Evolutionary conservation across 768 basidiomycete species (phyloP).

Genomic region (Suillus subalutaceus): DNA sequence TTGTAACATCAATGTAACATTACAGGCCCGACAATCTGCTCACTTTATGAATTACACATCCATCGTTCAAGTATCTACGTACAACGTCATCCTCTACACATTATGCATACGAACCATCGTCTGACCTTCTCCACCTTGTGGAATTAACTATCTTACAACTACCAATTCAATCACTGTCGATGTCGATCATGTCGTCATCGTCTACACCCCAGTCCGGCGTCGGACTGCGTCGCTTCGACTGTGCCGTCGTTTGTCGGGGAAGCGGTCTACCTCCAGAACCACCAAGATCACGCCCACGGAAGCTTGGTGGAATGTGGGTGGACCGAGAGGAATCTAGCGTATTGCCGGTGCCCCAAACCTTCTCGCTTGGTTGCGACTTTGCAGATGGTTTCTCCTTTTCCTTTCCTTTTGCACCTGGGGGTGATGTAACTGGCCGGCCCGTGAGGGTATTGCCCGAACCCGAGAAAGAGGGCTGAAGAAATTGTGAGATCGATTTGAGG

Average conservation of each 20-base stretch:
- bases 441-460: constrained; percentile 72
- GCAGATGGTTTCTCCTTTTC: constrained; percentile 41
- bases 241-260: constrained; percentile 46
- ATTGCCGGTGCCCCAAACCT: constrained; percentile 53
- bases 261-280: constrained; percentile 54
- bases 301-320: constrained; percentile 34
- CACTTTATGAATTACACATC: constrained; percentile 10
- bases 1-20: constrained; percentile 43
- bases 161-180: constrained; percentile 70
- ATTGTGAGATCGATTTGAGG: background rate
- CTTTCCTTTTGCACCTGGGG: constrained; percentile 57
- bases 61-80: constrained; percentile 5
- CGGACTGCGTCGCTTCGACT: constrained; percentile 52
- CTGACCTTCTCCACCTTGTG: background rate
- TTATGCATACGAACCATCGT: background rate
- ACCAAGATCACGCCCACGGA: constrained; percentile 46
- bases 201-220: constrained; percentile 86
- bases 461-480: constrained; percentile 49
- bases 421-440: constrained; percentile 45
- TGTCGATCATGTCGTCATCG: constrained; percentile 81
- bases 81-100: background rate
- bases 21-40: constrained; percentile 18
- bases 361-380: constrained; percentile 31
- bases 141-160: constrained; percentile 40
- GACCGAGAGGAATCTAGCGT: constrained; percentile 46